Percentiles rank a stretch among this genome's conserved stretches.
phyloP scores from a whole-genome alignment of 148 eudicot genomes.

The Oxyria digyna region DNA sequence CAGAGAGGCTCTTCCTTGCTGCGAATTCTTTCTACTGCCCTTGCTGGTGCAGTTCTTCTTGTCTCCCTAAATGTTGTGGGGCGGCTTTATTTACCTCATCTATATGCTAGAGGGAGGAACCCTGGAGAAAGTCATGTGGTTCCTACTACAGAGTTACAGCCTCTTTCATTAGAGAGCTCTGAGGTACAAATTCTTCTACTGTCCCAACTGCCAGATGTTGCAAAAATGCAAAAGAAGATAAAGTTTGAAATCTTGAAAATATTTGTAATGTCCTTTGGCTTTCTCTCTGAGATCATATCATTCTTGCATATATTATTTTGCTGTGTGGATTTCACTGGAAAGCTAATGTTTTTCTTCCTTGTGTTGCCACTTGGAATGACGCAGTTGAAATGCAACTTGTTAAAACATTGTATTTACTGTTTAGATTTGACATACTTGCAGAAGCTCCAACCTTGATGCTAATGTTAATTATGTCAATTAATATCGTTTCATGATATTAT shows the following conservation, averaged over 20 bases:
- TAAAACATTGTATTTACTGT: not conserved
- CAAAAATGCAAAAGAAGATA: not conserved
- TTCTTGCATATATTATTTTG: not conserved
- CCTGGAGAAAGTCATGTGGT: conserved; percentile 18
- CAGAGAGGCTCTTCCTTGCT: conserved; percentile 46
- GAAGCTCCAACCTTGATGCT: not conserved
- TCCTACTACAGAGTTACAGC: conserved; percentile 27
- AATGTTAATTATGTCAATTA: not conserved
- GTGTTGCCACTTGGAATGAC: not conserved
- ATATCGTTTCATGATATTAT: not conserved
- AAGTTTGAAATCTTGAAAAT: not conserved
- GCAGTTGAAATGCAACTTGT: not conserved
- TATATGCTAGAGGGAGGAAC: conserved; percentile 26
- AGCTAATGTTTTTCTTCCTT: not conserved
- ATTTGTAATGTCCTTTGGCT: not conserved
- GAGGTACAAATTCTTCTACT: not conserved
- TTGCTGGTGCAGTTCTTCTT: conserved; percentile 47
- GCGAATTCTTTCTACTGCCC: conserved; percentile 28
- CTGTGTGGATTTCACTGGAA: not conserved
- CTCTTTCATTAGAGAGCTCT: conserved; percentile 23
- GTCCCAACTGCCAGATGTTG: not conserved
- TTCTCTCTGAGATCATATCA: not conserved
- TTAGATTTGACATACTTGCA: not conserved
- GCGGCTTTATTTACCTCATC: conserved; percentile 36
- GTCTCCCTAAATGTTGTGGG: conserved; percentile 40